Conservation (phyloP, 495 filamentous ascomycete species). For the Penicillium desertorum region DNA sequence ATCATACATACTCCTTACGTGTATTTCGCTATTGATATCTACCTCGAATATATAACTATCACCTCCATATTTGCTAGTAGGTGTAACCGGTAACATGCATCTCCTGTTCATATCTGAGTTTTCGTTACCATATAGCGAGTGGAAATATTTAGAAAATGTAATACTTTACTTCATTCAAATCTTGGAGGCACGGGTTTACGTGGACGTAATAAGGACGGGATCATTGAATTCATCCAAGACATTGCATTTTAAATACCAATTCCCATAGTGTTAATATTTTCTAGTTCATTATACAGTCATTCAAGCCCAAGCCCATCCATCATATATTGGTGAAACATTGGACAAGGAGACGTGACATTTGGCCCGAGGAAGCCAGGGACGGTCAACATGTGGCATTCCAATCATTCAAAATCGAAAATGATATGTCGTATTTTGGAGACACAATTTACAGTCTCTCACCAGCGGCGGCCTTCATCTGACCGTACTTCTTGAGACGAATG, state of each 20-base stretch:
- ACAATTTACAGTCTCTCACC: constrained; percentile 45
- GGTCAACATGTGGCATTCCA: constrained; percentile 27
- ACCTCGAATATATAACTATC: too few relatives aligned
- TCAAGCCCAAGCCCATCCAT: constrained; percentile 19
- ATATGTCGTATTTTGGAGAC: constrained; percentile 1
- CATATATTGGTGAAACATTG: constrained; percentile 12
- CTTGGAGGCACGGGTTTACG: not conserved
- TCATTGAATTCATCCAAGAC: constrained; percentile 2
- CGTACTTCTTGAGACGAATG: constrained; percentile 91
- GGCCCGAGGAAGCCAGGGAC: constrained; percentile 23
- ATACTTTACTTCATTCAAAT: not conserved
- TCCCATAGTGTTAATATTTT: constrained; percentile 8
- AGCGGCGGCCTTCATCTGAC: constrained; percentile 62
- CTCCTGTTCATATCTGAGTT: constrained; percentile 6
- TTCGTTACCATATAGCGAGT: constrained; percentile 2
- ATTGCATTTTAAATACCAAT: constrained; percentile 3
- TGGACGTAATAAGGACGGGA: not conserved
- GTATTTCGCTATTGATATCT: not conserved
- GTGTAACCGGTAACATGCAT: not conserved
- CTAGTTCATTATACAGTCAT: constrained; percentile 35
- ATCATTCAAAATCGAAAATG: constrained; percentile 13
- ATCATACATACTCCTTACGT: not conserved
- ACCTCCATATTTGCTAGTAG: constrained; percentile 1
- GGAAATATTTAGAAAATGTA: not conserved
- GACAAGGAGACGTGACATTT: constrained; percentile 9